A percentile compares a stretch with the other conserved stretches of the same genome.
Evolutionary conservation across 768 basidiomycete genomes (phyloP).

Genomic region (Tricholoma saponaceum): DNA sequence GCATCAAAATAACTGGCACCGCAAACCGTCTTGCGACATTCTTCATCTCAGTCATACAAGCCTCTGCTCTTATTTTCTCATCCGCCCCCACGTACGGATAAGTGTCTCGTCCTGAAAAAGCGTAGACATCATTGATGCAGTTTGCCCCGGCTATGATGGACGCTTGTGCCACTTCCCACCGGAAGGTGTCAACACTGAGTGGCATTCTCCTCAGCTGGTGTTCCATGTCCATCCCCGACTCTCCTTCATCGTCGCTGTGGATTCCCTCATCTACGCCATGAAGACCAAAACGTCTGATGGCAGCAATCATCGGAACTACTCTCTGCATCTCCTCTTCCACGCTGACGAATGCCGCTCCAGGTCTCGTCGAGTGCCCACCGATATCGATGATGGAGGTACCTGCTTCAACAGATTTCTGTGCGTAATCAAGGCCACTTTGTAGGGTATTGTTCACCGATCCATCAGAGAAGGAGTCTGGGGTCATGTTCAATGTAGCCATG

Average conservation of each 20-base stretch:
- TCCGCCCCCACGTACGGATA: conserved; percentile 28
- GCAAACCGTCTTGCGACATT: conserved; percentile 54
- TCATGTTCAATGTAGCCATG: conserved; percentile 92
- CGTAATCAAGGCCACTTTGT: conserved; percentile 51
- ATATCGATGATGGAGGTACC: conserved; percentile 85
- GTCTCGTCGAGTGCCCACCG: conserved; percentile 92
- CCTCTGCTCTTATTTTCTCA: conserved; percentile 25
- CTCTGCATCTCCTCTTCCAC: conserved; percentile 67
- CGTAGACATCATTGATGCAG: conserved; percentile 91
- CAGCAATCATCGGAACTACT: conserved; percentile 66
- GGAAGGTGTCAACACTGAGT: conserved; percentile 88
- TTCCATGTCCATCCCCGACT: background rate
- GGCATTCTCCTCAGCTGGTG: conserved; percentile 29
- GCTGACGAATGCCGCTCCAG: conserved; percentile 64
- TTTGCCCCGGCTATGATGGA: conserved; percentile 82
- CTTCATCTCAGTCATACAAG: conserved; percentile 59
- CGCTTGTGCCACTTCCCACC: conserved; percentile 71
- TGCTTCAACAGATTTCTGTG: conserved; percentile 38
- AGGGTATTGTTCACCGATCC: conserved; percentile 57
- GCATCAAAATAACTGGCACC: conserved; percentile 89
- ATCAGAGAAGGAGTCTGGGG: conserved; percentile 97
- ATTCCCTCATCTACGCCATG: background rate
- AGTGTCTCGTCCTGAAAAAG: conserved; percentile 62
- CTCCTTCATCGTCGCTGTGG: conserved; percentile 6
- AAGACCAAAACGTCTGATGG: conserved; percentile 29